Conservation (phyloP, 331 rosid species). For the Phaseolus coccineus region DNA sequence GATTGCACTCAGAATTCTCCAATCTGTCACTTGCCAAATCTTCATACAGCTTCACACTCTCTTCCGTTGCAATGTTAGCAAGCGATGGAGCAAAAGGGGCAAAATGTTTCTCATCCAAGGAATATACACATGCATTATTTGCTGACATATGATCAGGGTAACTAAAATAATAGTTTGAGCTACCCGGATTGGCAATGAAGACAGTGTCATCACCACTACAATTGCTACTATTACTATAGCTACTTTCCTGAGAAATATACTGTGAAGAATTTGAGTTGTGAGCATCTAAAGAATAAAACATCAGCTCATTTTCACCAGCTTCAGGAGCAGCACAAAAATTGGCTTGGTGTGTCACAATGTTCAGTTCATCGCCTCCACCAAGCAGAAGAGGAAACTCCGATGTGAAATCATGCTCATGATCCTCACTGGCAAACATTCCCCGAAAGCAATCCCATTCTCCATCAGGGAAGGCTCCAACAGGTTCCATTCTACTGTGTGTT, state of each 20-base stretch:
- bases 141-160: slow-evolving; percentile 49
- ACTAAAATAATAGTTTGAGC: slow-evolving; percentile 49
- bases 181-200: slow-evolving; percentile 46
- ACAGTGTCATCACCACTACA: slow-evolving; percentile 41
- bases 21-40: slow-evolving; percentile 36
- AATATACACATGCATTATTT: slow-evolving; percentile 14
- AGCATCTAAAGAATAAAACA: slow-evolving; percentile 63
- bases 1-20: slow-evolving; percentile 40
- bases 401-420: slow-evolving; percentile 53
- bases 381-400: slow-evolving; percentile 57
- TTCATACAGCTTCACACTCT: slow-evolving; percentile 46
- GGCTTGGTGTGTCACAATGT: slow-evolving; percentile 41
- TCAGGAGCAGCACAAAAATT: slow-evolving; percentile 43
- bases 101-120: slow-evolving; percentile 51
- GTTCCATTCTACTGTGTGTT: slow-evolving; percentile 60
- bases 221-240: slow-evolving; percentile 42
- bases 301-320: slow-evolving; percentile 45
- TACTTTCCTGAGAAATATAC: slow-evolving; percentile 60
- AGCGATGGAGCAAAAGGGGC: slow-evolving; percentile 50
- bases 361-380: slow-evolving; percentile 43
- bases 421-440: slow-evolving; percentile 63
- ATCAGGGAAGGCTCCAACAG: slow-evolving; percentile 67
- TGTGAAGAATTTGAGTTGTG: slow-evolving; percentile 56
- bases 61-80: slow-evolving; percentile 57
- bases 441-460: slow-evolving; percentile 77